Evolutionary conservation across 352 stramenopile species (phyloP).

Genomic region (Pseudoperonospora humuli): DNA sequence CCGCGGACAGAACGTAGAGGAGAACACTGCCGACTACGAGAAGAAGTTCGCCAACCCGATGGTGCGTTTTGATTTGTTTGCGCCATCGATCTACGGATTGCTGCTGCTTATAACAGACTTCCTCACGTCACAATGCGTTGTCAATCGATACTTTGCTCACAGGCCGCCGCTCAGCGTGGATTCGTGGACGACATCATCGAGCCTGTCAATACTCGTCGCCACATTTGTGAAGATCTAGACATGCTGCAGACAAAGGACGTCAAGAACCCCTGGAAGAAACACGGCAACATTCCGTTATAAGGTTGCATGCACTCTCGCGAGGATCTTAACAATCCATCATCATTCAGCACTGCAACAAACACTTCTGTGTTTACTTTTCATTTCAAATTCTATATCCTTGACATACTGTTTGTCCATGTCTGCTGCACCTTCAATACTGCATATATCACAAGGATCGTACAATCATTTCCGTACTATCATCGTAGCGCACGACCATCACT

Average conservation of each 20-base stretch:
- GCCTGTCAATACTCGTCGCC: conserved; percentile 86
- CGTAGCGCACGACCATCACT: conserved; percentile 25
- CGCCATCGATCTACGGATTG: background rate
- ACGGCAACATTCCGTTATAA: conserved; percentile 97
- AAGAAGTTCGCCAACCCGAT: conserved; percentile 95
- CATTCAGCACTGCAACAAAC: no score
- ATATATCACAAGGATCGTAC: no score
- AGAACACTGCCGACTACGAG: conserved; percentile 94
- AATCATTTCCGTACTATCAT: no score
- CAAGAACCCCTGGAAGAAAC: conserved; percentile 91
- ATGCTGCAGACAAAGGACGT: conserved; percentile 92
- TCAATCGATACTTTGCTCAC: background rate
- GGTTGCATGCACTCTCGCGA: conserved; percentile 5
- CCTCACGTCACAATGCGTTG: conserved; percentile 2
- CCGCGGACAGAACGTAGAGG: conserved; percentile 91
- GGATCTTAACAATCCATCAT: no score
- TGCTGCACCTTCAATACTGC: background rate
- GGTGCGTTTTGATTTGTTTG: conserved; percentile 28
- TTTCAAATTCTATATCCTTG: conserved; percentile 9
- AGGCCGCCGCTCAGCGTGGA: conserved; percentile 90
- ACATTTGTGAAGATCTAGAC: conserved; percentile 95
- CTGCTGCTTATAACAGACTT: conserved; percentile 4
- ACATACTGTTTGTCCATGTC: background rate
- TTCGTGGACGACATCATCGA: conserved; percentile 99
- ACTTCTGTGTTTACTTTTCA: conserved; percentile 4